A percentile compares a stretch with the other conserved stretches of the same genome.
Evolutionary conservation across 2,329 filamentous ascomycete genomes (phyloP).

Genomic region (Bipolaris victoriae): DNA sequence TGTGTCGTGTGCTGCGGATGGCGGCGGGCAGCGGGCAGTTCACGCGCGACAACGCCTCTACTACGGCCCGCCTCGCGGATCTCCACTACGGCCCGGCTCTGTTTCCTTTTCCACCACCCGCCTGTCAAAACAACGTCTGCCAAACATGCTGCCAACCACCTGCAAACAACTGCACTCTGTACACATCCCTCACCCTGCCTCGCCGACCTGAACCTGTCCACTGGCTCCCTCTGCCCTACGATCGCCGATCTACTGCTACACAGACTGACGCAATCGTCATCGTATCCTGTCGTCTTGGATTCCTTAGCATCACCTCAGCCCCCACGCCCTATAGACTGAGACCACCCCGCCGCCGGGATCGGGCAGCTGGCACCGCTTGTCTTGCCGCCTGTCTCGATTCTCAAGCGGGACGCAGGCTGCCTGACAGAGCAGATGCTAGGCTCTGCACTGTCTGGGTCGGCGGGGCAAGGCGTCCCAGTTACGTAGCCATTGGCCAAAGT

Average conservation of each 20-base stretch:
- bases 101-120: background rate
- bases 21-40: background rate
- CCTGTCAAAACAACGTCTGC: too few relatives aligned
- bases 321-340: background rate
- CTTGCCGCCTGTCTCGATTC: conserved; percentile 1
- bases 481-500: conserved; percentile 14
- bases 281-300: background rate
- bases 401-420: conserved; percentile 13
- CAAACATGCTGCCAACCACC: background rate
- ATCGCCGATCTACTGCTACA: background rate
- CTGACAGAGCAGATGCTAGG: conserved; percentile 14
- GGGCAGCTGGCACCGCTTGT: conserved; percentile 1
- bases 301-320: conserved; percentile 3
- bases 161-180: background rate
- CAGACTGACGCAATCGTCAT: background rate
- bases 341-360: conserved; percentile 7
- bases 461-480: conserved; percentile 12
- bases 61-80: background rate
- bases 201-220: background rate
- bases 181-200: background rate
- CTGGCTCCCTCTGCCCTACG: background rate
- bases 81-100: conserved; percentile 3
- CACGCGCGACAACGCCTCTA: conserved; percentile 1
- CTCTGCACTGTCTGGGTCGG: conserved; percentile 9
- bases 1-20: background rate